These are phyloP conservation scores for Perkinsus marinus DNA, from an alignment of 169 alveolate genomes.

Conservation along the genomic window DNA sequence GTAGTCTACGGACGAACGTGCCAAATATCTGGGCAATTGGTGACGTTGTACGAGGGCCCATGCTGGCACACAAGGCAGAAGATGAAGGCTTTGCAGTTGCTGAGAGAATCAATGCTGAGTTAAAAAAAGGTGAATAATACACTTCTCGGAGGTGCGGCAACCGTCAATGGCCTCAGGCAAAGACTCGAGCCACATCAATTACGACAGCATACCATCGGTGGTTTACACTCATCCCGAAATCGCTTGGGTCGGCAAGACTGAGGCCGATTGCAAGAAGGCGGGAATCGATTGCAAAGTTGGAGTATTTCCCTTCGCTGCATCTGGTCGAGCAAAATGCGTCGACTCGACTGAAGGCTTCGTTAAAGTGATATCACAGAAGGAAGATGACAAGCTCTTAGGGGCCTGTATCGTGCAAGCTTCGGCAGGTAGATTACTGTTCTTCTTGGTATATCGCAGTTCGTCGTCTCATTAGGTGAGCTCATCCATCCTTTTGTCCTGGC, in stretches of 20 bases:
- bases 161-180: background rate
- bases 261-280: conserved; percentile 61
- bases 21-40: conserved; percentile 89
- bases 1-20: background rate
- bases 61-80: conserved; percentile 98
- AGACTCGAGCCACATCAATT: conserved; percentile 58
- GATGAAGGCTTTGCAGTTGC: conserved; percentile 89
- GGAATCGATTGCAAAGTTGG: conserved; percentile 73
- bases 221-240: conserved; percentile 95
- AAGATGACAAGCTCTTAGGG: conserved; percentile 85
- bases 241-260: conserved; percentile 95
- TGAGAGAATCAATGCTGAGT: conserved; percentile 63
- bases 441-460: too few species aligned
- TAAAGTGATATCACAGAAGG: conserved; percentile 43
- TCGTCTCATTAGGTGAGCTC: conserved; percentile 63
- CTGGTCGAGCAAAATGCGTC: conserved; percentile 83
- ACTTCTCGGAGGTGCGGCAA: background rate
- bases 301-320: conserved; percentile 85
- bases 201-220: conserved; percentile 88
- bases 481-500: conserved; percentile 82
- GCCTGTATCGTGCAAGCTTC: conserved; percentile 87
- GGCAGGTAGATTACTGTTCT: too few species aligned
- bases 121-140: background rate
- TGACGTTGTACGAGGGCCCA: conserved; percentile 90
- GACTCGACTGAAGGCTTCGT: conserved; percentile 89